phyloP scores from a whole-genome alignment of 352 stramenopile genomes.

The Phytophthora pinifolia region DNA sequence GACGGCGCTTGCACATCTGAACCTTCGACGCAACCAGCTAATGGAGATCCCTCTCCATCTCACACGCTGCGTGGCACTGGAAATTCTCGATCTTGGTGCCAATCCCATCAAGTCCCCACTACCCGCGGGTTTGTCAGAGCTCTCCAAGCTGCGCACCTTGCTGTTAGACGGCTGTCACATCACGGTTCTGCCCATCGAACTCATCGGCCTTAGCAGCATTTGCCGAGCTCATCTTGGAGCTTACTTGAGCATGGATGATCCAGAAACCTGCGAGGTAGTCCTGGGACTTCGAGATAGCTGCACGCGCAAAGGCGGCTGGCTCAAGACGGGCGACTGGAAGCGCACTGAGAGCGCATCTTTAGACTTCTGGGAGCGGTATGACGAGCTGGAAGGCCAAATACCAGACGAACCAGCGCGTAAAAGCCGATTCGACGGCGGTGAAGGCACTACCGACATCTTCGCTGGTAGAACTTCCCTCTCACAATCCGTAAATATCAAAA shows the following conservation, averaged over 20 bases:
- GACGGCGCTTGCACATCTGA: conserved; percentile 61
- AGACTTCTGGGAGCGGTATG: conserved; percentile 27
- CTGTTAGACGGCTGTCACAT: conserved; percentile 58
- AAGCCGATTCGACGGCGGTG: conserved; percentile 18
- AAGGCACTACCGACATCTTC: conserved; percentile 21
- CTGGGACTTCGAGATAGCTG: conserved; percentile 53
- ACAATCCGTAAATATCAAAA: conserved; percentile 6
- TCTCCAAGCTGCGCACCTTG: conserved; percentile 65
- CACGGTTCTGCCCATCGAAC: conserved; percentile 57
- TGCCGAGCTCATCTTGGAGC: conserved; percentile 61
- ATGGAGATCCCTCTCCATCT: conserved; percentile 49
- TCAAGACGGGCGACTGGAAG: conserved; percentile 50
- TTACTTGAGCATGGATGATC: conserved; percentile 57
- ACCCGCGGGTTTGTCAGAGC: conserved; percentile 39
- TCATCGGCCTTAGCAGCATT: conserved; percentile 54
- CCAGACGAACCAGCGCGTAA: conserved; percentile 26
- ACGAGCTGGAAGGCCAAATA: conserved; percentile 24
- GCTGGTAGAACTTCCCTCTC: conserved; percentile 9
- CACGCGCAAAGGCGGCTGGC: conserved; percentile 57
- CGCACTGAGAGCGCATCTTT: conserved; percentile 28
- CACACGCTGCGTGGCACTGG: conserved; percentile 41
- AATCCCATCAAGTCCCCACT: conserved; percentile 59
- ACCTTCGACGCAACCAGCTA: conserved; percentile 64
- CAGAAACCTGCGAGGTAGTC: conserved; percentile 68
- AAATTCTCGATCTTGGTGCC: conserved; percentile 70